Base-by-base conservation (phyloP, 176 grass and related monocot species). In the Echinochloa phyllopogon region DNA sequence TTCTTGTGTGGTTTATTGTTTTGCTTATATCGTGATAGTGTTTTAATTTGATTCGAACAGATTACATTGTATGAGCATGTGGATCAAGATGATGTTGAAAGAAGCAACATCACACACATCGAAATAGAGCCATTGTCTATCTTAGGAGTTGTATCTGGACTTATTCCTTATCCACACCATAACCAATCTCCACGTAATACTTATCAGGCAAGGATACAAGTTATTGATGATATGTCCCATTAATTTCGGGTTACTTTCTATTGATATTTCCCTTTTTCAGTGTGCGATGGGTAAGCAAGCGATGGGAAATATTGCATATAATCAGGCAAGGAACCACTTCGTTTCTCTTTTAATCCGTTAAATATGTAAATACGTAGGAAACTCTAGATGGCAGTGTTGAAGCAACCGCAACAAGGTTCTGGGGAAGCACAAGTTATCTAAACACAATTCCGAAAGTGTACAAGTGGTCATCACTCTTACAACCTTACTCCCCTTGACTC, bases 261-360 rank as follows among this genome's bases (percentile, higher is more conserved):
- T 65, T 88, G 48, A 83, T 37, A 21, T n/a, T 61, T 82, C 33
- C 78, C 42, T 39, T 90, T 86, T 84, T 16, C 77, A 95, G 96
- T 98, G 96, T 87, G 96, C 96, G 10, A 98, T 98, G 96, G 96
- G 96, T 84, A 98, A 98, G 64, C 96, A 98, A 92, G 96, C 96
- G 1, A 98, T 98, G 96, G 96, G 96, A 74, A 98, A 98, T 85
- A 92, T 98, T 70, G 96, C 89, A 2, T 98, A 90, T 85, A 98
- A 98, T 76, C 96, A 95, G 96, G 96, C 84, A 95, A 89, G 79
- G 20, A 65, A 25, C 53, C 44, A 41, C 45, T 81, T 68, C 10
- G 59, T 50, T 73, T 76, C 13, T 72, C 83, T 36, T 85, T 82
- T 84, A 36, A 23, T 56, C 47, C 59, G 56, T 66, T 71, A 51